Percentiles rank a stretch among this genome's conserved stretches.
Evolutionary conservation across 495 filamentous ascomycete species (phyloP).

Genomic region (Chaetomium fimeti): DNA sequence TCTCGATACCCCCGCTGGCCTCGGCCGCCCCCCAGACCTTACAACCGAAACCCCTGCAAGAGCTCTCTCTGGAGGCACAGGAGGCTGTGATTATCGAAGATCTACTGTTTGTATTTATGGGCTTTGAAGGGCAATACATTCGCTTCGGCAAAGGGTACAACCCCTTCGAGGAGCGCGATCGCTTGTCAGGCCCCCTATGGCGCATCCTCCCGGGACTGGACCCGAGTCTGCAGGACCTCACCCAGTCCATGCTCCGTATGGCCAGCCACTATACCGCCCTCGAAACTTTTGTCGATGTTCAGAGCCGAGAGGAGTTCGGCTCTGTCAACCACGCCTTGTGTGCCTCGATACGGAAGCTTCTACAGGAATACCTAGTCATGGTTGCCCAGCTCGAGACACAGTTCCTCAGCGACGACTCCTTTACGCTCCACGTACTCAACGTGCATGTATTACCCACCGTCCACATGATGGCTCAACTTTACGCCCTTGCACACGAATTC

Average conservation of each 20-base stretch:
- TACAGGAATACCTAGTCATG: slow-evolving; percentile 91
- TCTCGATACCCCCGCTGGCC: slow-evolving; percentile 80
- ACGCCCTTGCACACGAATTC: slow-evolving; percentile 81
- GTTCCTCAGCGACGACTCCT: slow-evolving; percentile 77
- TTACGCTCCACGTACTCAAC: slow-evolving; percentile 89
- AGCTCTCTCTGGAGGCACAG: slow-evolving; percentile 74
- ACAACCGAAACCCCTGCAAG: slow-evolving; percentile 67
- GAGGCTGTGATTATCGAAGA: slow-evolving; percentile 87
- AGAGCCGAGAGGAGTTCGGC: slow-evolving; percentile 89
- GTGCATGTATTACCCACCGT: slow-evolving; percentile 84
- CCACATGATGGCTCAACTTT: slow-evolving; percentile 86
- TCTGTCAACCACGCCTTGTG: slow-evolving; percentile 96
- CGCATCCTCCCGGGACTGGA: slow-evolving; percentile 80
- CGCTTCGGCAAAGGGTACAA: slow-evolving; percentile 80
- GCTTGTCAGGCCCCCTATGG: slow-evolving; percentile 76
- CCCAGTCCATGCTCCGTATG: slow-evolving; percentile 87
- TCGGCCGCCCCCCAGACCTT: slow-evolving; percentile 67
- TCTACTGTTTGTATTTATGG: slow-evolving; percentile 93
- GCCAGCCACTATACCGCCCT: slow-evolving; percentile 89
- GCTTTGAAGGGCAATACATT: slow-evolving; percentile 96
- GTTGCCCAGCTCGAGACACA: slow-evolving; percentile 92
- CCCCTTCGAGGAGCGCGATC: slow-evolving; percentile 77
- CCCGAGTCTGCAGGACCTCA: slow-evolving; percentile 84
- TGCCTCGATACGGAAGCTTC: slow-evolving; percentile 81
- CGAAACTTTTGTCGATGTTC: slow-evolving; percentile 89